A percentile compares a stretch with the other conserved stretches of the same genome.
These are phyloP conservation scores for Prunus mume DNA, from an alignment of 306 rosid genomes.

Conservation along the genomic window DNA sequence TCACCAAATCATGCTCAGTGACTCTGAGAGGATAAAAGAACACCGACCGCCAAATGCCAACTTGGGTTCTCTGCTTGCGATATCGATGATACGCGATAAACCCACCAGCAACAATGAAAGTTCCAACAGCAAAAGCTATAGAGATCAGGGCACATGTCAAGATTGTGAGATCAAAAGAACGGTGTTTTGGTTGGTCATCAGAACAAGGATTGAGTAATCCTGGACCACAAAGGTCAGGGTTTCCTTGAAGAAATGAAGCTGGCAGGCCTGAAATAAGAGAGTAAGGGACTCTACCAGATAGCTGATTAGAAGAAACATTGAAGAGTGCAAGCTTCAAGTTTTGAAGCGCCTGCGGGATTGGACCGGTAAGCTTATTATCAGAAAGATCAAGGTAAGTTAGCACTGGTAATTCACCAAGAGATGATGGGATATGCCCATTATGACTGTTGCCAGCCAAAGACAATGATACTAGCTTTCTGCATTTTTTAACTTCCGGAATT, in stretches of 20 bases:
- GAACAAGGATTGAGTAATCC: constrained; percentile 76
- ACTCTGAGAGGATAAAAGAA: constrained; percentile 92
- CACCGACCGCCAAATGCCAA: constrained; percentile 65
- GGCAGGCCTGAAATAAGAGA: constrained; percentile 88
- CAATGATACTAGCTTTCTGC: constrained; percentile 81
- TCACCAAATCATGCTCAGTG: constrained; percentile 70
- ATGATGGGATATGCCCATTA: constrained; percentile 66
- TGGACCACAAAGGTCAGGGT: constrained; percentile 80
- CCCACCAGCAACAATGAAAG: constrained; percentile 56
- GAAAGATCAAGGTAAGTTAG: constrained; percentile 95
- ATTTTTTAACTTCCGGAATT: constrained; percentile 68
- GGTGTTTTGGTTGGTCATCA: constrained; percentile 48
- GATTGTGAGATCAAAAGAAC: constrained; percentile 46
- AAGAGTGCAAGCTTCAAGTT: constrained; percentile 96
- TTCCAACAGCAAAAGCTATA: constrained; percentile 65
- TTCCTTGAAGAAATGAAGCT: constrained; percentile 94
- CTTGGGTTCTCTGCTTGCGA: constrained; percentile 40
- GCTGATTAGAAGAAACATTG: constrained; percentile 82
- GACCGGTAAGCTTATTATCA: constrained; percentile 84
- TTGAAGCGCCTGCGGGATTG: constrained; percentile 81
- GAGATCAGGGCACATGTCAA: constrained; percentile 65
- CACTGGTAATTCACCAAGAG: constrained; percentile 82
- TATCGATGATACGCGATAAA: constrained; percentile 53
- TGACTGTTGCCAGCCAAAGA: constrained; percentile 78
- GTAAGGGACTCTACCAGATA: constrained; percentile 83